phyloP scores from a whole-genome alignment of 805 yeast genomes.

The Saccharomycopsis guyanensis region DNA sequence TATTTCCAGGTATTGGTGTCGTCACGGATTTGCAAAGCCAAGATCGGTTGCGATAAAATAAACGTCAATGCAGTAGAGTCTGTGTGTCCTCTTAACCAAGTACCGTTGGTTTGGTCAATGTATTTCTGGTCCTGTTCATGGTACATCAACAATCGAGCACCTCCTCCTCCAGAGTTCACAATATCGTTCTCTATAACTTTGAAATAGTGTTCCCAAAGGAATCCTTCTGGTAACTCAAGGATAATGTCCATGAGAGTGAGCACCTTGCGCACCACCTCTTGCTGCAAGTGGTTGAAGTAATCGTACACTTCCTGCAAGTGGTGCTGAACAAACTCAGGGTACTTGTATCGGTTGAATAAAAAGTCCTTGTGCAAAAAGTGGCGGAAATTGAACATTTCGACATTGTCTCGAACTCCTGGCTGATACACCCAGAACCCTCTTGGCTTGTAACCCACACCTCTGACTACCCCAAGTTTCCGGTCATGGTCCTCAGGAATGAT shows the following conservation, averaged over 20 bases:
- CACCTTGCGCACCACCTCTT: slow-evolving; percentile 31
- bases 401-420: slow-evolving; percentile 36
- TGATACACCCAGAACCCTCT: slow-evolving; percentile 41
- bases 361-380: slow-evolving; percentile 32
- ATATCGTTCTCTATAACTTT: slow-evolving; percentile 28
- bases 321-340: slow-evolving; percentile 33
- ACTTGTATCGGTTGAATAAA: slow-evolving; percentile 23
- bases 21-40: slow-evolving; percentile 32
- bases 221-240: slow-evolving; percentile 40
- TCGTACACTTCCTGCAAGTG: slow-evolving; percentile 34
- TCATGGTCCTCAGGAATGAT: slow-evolving; percentile 25
- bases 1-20: slow-evolving; percentile 30
- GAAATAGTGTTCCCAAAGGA: slow-evolving; percentile 32
- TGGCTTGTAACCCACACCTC: slow-evolving; percentile 42
- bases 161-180: slow-evolving; percentile 32
- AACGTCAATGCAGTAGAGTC: slow-evolving; percentile 35
- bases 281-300: slow-evolving; percentile 33
- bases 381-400: slow-evolving; percentile 36
- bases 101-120: slow-evolving; percentile 29
- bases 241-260: slow-evolving; percentile 36
- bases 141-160: slow-evolving; percentile 27
- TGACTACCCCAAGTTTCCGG: slow-evolving; percentile 34
- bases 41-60: slow-evolving; percentile 34
- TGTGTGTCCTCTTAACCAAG: slow-evolving; percentile 41
- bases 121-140: slow-evolving; percentile 29